A percentile compares a stretch with the other conserved stretches of the same genome.
Evolutionary conservation across 1,284 basidiomycete genomes (phyloP).

Genomic region (Rhodofomes roseus): DNA sequence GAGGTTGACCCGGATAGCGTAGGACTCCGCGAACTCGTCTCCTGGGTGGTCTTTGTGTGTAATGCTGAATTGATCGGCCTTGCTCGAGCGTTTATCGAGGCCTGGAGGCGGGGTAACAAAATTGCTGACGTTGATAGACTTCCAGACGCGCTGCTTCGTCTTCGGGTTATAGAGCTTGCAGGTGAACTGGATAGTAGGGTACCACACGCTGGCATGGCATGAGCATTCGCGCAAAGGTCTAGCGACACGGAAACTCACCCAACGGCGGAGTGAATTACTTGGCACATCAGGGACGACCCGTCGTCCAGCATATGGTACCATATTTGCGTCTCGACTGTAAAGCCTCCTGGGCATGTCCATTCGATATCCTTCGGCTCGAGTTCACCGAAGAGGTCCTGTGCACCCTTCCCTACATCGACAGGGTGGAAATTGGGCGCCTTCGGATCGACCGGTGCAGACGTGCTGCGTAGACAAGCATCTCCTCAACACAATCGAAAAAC

Average conservation of each 20-base stretch:
- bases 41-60: conserved; percentile 64
- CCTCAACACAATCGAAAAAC: not conserved
- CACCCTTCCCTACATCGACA: conserved; percentile 51
- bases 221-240: not conserved
- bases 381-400: conserved; percentile 66
- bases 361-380: conserved; percentile 73
- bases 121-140: conserved; percentile 84
- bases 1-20: conserved; percentile 80
- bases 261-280: conserved; percentile 93
- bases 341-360: conserved; percentile 84
- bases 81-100: conserved; percentile 84
- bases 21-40: conserved; percentile 69
- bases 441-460: conserved; percentile 52
- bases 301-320: conserved; percentile 87
- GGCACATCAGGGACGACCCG: conserved; percentile 81
- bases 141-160: conserved; percentile 81
- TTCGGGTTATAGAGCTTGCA: conserved; percentile 88
- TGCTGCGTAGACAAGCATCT: conserved; percentile 33
- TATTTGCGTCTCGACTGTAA: conserved; percentile 89
- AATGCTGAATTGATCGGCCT: conserved; percentile 88
- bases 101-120: conserved; percentile 75
- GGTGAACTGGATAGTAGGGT: conserved; percentile 93
- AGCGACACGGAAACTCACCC: conserved; percentile 62
- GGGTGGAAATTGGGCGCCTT: conserved; percentile 77
- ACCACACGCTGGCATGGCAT: conserved; percentile 65